Percentiles rank a stretch among this genome's conserved stretches.
Conservation (phyloP, 169 alveolate species). For the Eimeria maxima region DNA sequence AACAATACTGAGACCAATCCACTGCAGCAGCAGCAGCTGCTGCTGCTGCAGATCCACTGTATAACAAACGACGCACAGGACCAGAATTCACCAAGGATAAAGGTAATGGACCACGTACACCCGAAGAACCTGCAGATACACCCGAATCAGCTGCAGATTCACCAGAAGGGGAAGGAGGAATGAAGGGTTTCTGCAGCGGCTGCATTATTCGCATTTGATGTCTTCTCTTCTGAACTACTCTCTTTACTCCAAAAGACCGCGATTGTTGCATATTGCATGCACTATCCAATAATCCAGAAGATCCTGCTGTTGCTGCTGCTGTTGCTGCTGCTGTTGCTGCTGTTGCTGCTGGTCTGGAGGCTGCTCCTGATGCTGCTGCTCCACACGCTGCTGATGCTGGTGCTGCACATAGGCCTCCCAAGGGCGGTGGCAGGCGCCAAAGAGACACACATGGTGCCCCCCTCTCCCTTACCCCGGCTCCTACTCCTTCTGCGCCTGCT, state of each 20-base stretch:
- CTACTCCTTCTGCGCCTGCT: no score
- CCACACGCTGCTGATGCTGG: no score
- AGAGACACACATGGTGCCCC: no score
- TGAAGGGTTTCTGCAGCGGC: slow-evolving; percentile 43
- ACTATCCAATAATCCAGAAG: neutral
- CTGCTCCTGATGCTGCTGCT: no score
- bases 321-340: slow-evolving; percentile 9
- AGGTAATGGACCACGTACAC: slow-evolving; percentile 88
- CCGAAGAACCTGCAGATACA: no score
- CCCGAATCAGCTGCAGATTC: neutral
- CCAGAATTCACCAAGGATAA: slow-evolving; percentile 90
- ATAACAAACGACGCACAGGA: slow-evolving; percentile 89
- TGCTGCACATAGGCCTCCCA: no score
- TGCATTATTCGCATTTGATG: slow-evolving; percentile 64
- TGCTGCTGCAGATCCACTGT: slow-evolving; percentile 90
- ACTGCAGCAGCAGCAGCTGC: slow-evolving; percentile 88
- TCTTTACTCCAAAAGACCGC: slow-evolving; percentile 81
- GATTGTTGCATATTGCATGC: slow-evolving; percentile 73
- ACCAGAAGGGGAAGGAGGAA: neutral
- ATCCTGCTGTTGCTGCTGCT: slow-evolving; percentile 14
- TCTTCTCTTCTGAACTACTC: slow-evolving; percentile 76
- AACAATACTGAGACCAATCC: slow-evolving; percentile 92
- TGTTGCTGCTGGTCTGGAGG: neutral
- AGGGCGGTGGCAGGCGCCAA: no score
- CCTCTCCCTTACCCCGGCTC: no score